phyloP scores from a whole-genome alignment of 164 flowering plant genomes.

The Magnolia officinalis region DNA sequence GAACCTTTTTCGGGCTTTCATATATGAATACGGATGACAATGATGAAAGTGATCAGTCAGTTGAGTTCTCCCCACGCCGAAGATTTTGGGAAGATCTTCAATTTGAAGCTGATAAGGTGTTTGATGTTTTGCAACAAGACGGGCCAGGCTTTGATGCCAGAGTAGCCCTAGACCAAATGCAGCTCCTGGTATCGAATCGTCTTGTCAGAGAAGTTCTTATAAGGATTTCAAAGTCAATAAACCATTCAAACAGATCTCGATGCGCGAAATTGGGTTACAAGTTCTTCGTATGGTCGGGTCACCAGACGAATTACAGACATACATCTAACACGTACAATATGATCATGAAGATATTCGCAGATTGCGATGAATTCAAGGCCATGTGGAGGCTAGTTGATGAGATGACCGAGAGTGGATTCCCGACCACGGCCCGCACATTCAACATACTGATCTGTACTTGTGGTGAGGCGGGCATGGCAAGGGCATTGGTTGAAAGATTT shows the following conservation, averaged over 20 bases:
- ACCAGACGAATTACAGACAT: constrained; percentile 57
- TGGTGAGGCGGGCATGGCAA: constrained; percentile 71
- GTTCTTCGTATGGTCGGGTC: constrained; percentile 76
- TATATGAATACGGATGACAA: not conserved
- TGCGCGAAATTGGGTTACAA: constrained; percentile 70
- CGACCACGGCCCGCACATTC: constrained; percentile 68
- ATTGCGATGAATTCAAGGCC: constrained; percentile 64
- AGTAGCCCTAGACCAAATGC: constrained; percentile 44
- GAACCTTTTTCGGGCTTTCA: not conserved
- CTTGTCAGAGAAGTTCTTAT: constrained; percentile 70
- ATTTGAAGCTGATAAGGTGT: constrained; percentile 41
- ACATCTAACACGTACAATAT: constrained; percentile 60
- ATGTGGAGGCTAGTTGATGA: constrained; percentile 84
- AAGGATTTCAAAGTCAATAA: constrained; percentile 44
- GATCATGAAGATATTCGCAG: constrained; percentile 76
- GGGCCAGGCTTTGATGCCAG: constrained; percentile 69
- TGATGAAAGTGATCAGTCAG: constrained; percentile 10
- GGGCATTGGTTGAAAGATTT: constrained; percentile 70
- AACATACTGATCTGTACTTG: constrained; percentile 77
- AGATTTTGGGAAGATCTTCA: constrained; percentile 25
- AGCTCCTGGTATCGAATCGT: constrained; percentile 42
- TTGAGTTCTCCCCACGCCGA: constrained; percentile 16
- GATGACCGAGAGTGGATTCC: constrained; percentile 72
- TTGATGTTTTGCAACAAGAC: constrained; percentile 59
- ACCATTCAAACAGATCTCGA: constrained; percentile 34